phyloP scores from a whole-genome alignment of 441 rosid species.

The Croton laevigatus region DNA sequence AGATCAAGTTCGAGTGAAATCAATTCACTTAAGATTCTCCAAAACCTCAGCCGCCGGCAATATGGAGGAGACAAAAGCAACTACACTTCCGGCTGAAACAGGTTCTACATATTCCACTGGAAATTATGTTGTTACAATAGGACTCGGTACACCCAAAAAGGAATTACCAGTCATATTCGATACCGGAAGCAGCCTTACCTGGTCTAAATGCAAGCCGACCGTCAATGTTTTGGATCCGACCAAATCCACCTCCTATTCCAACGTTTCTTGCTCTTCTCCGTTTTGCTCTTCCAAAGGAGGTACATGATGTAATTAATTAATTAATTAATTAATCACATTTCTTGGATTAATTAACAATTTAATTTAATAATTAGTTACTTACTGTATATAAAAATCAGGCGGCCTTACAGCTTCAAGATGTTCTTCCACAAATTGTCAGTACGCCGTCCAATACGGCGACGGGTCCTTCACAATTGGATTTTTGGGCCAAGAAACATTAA shows the following conservation, averaged over 20 bases:
- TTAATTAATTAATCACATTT: too few species aligned
- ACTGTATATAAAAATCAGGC: slow-evolving; percentile 34
- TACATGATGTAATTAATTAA: not conserved
- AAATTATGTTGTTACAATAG: slow-evolving; percentile 54
- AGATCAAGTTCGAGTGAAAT: slow-evolving; percentile 38
- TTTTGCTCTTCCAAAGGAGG: slow-evolving; percentile 55
- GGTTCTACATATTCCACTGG: slow-evolving; percentile 59
- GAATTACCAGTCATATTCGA: slow-evolving; percentile 58
- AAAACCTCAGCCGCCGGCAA: slow-evolving; percentile 14
- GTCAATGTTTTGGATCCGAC: slow-evolving; percentile 35
- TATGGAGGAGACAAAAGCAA: slow-evolving; percentile 26
- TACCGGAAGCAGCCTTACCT: slow-evolving; percentile 64
- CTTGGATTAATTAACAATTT: too few species aligned
- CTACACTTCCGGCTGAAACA: slow-evolving; percentile 46
- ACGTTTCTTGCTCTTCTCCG: slow-evolving; percentile 52
- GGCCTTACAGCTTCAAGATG: slow-evolving; percentile 36
- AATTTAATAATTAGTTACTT: too few species aligned
- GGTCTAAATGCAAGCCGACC: slow-evolving; percentile 57
- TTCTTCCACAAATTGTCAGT: slow-evolving; percentile 51
- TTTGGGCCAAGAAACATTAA: slow-evolving; percentile 56
- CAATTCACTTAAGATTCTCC: slow-evolving; percentile 43
- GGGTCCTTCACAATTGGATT: slow-evolving; percentile 59
- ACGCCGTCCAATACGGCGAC: slow-evolving; percentile 74
- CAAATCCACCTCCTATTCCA: slow-evolving; percentile 49
- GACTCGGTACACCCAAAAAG: slow-evolving; percentile 64